Evolutionary conservation across 1,284 basidiomycete genomes (phyloP).

Genomic region (Puccinia novopanici): DNA sequence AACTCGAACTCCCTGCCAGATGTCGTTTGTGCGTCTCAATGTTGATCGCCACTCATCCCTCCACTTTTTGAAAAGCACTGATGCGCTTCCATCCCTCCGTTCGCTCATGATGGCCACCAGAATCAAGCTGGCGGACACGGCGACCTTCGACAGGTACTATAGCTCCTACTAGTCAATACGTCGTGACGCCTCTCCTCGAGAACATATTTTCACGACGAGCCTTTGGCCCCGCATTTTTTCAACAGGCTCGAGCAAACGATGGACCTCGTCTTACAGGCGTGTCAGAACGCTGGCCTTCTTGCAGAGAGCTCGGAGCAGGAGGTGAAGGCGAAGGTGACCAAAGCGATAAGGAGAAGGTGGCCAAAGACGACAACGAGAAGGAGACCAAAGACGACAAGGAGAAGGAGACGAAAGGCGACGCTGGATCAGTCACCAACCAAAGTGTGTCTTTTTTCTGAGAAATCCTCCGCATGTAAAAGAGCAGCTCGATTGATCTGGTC

Average conservation of each 20-base stretch:
- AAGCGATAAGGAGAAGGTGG: background rate
- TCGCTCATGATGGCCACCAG: conserved; percentile 53
- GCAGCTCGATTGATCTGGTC: background rate
- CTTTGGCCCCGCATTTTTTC: background rate
- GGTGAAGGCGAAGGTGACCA: too few relatives aligned
- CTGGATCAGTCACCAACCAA: background rate
- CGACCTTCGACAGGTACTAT: conserved; percentile 85
- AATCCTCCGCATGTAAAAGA: background rate
- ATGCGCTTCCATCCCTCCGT: conserved; percentile 49
- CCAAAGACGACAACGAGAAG: background rate
- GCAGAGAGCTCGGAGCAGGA: background rate
- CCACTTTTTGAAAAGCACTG: conserved; percentile 72
- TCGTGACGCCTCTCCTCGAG: background rate
- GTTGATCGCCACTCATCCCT: conserved; percentile 63
- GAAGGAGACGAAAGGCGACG: background rate
- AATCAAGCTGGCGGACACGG: conserved; percentile 86
- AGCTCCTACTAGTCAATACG: background rate
- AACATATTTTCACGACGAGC: background rate
- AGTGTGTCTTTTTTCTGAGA: too few relatives aligned
- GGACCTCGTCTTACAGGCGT: background rate
- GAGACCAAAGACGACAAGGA: background rate
- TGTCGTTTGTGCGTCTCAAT: conserved; percentile 61
- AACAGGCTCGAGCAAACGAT: conserved; percentile 27
- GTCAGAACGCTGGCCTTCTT: background rate
- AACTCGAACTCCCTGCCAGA: conserved; percentile 76